Evolutionary conservation across 768 basidiomycete species (phyloP), one percentile per base, ranked within the genome.

Genomic region (Coprinopsis marcescibilis): DNA sequence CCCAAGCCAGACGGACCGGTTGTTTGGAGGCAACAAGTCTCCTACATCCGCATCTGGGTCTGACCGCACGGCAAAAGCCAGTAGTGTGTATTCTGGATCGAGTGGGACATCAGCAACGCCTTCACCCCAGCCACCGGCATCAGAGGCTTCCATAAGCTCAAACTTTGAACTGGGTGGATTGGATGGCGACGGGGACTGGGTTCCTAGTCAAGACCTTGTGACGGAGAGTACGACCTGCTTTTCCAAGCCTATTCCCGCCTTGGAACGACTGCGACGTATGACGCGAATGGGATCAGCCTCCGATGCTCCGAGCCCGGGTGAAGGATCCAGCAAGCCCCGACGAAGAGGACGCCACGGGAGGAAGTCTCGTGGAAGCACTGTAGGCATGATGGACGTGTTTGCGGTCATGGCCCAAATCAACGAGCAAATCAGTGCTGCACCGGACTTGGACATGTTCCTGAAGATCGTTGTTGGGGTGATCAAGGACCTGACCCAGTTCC

Each of bases 401-500:
- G 80, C 81, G 1, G 77, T 89, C 6, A 77, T 89, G 57, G 72
- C 78, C 12, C 85, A 89, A 61, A 82, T 89, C 57, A 89, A 87
- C 60, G 85, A 90, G 51, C 88, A 90, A 46, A 73, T 89, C 3
- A 79, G 79, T 1, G 69, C 72, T 13, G 81, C 85, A 12, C 65
- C 75, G 1, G 81, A 85, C 53, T 59, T 90, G 47, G 77, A 83
- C 15, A 69, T 68, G 21, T 87, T 88, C 60, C 64, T 89, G 56
- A 81, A 89, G 56, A 72, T 89, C 38, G 76, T 80, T 1, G 85
- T 84, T 3, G 85, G 86, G 1, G 61, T 74, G 21, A 62, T 89
- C 54, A 83, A 85, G 64, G 86, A 92, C 59, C 59, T 92, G 49
- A 85, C 85, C 12, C 83, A 85, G 58, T 89, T 89, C 61, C 86